phyloP scores from a whole-genome alignment of 2,329 filamentous ascomycete species.

The Trichophaea hybrida region DNA sequence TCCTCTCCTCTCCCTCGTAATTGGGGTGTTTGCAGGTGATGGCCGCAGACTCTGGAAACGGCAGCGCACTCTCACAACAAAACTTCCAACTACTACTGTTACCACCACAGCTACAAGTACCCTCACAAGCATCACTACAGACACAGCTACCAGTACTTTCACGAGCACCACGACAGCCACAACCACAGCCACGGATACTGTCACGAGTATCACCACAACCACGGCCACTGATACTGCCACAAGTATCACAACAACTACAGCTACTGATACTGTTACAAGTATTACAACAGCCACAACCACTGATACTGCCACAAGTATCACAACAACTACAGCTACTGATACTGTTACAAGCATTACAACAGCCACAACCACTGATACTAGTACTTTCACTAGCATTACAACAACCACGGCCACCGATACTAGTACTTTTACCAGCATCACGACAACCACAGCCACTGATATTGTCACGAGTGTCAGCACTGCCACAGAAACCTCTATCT shows the following conservation, averaged over 20 bases:
- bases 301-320: no score
- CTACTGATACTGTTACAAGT: not conserved
- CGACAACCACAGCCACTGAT: not conserved
- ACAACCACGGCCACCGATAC: no score
- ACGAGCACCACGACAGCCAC: not conserved
- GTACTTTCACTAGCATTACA: no score
- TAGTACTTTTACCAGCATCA: no score
- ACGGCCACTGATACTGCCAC: no score
- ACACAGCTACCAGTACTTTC: not conserved
- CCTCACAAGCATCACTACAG: not conserved
- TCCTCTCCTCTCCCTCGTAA: not conserved
- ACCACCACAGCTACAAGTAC: not conserved
- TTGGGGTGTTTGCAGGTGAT: not conserved
- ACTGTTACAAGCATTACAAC: not conserved
- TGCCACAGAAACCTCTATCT: not conserved
- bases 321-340: no score
- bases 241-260: no score
- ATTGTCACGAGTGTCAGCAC: not conserved
- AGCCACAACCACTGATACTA: not conserved
- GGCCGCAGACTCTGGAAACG: not conserved
- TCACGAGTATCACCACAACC: no score
- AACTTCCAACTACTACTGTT: not conserved
- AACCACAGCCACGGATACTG: not conserved
- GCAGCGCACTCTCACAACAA: not conserved
- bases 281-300: not conserved